Base-by-base conservation (phyloP, 345 rosid genomes). In the Cardiospermum halicacabum region DNA sequence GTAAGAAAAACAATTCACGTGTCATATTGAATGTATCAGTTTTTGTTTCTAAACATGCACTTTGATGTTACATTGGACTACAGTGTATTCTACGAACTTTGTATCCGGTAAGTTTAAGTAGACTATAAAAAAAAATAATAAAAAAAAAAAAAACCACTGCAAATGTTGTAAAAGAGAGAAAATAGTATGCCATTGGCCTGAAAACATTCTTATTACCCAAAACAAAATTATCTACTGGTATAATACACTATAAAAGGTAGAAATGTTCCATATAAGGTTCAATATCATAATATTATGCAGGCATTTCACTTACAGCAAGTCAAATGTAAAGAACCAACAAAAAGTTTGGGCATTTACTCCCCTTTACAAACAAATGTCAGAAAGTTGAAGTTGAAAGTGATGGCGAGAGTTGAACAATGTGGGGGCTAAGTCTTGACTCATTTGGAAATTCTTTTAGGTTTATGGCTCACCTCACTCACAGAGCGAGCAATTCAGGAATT, bases 401-500 rank as follows among this genome's bases (percentile, higher is more conserved):
- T n/a, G n/a, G n/a, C n/a, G n/a, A 19, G 54, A 60, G 32, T 37
- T 67, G 53, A 34, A 37, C 59, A 10, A 66, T 45, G 45, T 53
- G 64, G 30, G 69, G 30, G 28, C 8, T 18, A n/a, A 24, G 51
- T 21, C 6, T 1, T 1, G 51, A 11, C 43, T 70, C 61, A 9
- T 54, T 28, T 3, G 21, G n/a, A n/a, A 34, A 43, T 21, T 39
- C 18, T 56, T 69, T 34, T 60, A 56, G 55, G 57, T 9, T 36
- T 4, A 16, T 30, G 48, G 67, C 64, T 65, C 58, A 67, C 48
- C 60, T 53, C 40, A 19, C 50, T 18, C 32, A 40, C 24, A 31
- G 54, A 64, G 10, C 12, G 16, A 22, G 51, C 19, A 40, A 67
- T 53, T 77, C 73, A 93, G 62, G 86, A 75, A 67, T 79, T 76